Evolutionary conservation across 148 eudicot species (phyloP).

Genomic region (Dianthus caryophyllus): DNA sequence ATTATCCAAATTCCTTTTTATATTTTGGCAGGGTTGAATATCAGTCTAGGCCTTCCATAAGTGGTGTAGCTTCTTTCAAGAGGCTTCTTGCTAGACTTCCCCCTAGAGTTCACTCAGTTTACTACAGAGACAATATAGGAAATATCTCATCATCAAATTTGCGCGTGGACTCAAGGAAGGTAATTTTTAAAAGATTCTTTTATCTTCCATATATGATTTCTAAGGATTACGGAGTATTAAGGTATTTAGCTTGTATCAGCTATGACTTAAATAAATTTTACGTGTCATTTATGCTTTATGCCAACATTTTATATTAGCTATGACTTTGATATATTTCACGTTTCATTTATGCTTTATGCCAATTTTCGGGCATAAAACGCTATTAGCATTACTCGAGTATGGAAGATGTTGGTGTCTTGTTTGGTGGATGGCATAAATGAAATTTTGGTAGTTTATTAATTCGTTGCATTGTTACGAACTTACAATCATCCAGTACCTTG

Average conservation of each 20-base stretch:
- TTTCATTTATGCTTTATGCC: background rate
- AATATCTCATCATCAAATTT: conserved; percentile 91
- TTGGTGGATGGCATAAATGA: too few species aligned
- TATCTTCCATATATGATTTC: background rate
- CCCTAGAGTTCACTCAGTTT: conserved; percentile 92
- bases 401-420: too few species aligned
- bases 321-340: background rate
- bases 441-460: too few species aligned
- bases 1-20: conserved; percentile 6
- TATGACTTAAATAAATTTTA: too few species aligned
- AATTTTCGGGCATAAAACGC: background rate
- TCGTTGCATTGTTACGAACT: too few species aligned
- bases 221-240: background rate
- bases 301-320: too few species aligned
- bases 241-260: background rate
- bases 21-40: conserved; percentile 78
- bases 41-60: conserved; percentile 59
- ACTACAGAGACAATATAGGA: conserved; percentile 92
- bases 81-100: conserved; percentile 81
- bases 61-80: conserved; percentile 83
- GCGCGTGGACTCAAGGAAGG: conserved; percentile 71
- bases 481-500: too few species aligned
- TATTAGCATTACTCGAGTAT: too few species aligned
- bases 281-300: too few species aligned
- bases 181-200: too few species aligned